Conservation (phyloP, 306 rosid genomes). For the Mimosa pudica region DNA sequence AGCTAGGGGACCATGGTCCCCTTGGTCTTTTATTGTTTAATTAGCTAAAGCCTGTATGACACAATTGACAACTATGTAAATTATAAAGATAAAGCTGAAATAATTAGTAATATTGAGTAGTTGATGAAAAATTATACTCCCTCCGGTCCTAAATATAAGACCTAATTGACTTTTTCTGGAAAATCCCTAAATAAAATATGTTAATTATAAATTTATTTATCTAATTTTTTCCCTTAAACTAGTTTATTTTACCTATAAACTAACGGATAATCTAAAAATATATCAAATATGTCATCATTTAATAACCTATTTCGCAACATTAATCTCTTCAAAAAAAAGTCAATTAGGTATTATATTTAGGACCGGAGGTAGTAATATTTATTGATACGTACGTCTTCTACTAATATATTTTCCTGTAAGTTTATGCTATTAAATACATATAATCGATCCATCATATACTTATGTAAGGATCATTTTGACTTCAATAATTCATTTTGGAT, state of each 20-base stretch:
- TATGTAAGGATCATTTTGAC: background rate
- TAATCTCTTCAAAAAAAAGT: too few species aligned
- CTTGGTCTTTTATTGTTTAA: background rate
- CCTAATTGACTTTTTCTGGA: too few species aligned
- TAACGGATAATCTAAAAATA: too few species aligned
- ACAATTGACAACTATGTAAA: background rate
- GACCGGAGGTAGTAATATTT: too few species aligned
- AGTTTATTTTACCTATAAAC: too few species aligned
- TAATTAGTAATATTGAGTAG: background rate
- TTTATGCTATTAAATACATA: background rate
- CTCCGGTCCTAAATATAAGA: too few species aligned
- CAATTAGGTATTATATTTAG: too few species aligned
- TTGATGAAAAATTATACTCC: background rate
- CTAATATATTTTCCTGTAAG: background rate
- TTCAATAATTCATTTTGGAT: background rate
- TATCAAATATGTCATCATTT: too few species aligned
- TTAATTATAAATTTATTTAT: too few species aligned
- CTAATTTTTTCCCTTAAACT: too few species aligned
- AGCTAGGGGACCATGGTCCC: background rate
- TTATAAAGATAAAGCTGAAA: background rate
- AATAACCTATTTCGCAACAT: too few species aligned
- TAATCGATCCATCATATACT: background rate
- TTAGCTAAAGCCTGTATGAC: background rate
- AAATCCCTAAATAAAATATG: too few species aligned
- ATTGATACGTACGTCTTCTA: background rate